phyloP scores from a whole-genome alignment of 2,329 filamentous ascomycete genomes.

The Epichloe typhina region DNA sequence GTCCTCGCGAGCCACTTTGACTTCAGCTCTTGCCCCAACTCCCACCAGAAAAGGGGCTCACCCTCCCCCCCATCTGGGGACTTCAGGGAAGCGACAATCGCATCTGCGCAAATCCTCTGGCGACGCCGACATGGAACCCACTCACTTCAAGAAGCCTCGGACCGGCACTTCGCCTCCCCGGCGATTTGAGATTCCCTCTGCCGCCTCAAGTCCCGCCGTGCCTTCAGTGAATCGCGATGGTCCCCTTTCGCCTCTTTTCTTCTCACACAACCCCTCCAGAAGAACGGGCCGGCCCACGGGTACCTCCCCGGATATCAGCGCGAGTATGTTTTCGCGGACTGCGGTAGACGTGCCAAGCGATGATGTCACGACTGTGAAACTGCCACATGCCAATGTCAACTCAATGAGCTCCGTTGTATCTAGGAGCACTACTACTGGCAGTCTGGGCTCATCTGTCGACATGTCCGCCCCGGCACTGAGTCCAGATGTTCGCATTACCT shows the following conservation, averaged over 20 bases:
- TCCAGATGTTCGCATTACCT: constrained; percentile 34
- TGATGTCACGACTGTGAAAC: constrained; percentile 38
- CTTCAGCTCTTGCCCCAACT: background rate
- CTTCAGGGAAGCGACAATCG: constrained; percentile 15
- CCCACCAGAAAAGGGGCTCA: background rate
- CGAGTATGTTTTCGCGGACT: constrained; percentile 33
- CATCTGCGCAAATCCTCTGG: constrained; percentile 10
- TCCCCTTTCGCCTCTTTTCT: constrained; percentile 39
- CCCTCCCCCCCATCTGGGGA: constrained; percentile 5
- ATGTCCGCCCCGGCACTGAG: constrained; percentile 36
- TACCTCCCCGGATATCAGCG: constrained; percentile 27
- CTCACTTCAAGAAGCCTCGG: constrained; percentile 33
- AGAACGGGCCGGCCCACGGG: constrained; percentile 24
- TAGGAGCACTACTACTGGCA: constrained; percentile 38
- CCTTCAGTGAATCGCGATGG: constrained; percentile 18
- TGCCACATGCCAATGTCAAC: constrained; percentile 40
- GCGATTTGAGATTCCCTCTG: constrained; percentile 28
- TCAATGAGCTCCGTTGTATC: constrained; percentile 33
- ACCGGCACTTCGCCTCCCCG: constrained; percentile 32
- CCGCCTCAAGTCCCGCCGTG: constrained; percentile 10
- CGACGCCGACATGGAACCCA: constrained; percentile 18
- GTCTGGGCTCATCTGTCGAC: constrained; percentile 40
- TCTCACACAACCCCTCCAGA: constrained; percentile 30
- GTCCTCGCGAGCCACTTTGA: background rate
- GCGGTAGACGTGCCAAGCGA: constrained; percentile 28